phyloP scores from a whole-genome alignment of 1,284 basidiomycete genomes.

The Xanthoconium separans region DNA sequence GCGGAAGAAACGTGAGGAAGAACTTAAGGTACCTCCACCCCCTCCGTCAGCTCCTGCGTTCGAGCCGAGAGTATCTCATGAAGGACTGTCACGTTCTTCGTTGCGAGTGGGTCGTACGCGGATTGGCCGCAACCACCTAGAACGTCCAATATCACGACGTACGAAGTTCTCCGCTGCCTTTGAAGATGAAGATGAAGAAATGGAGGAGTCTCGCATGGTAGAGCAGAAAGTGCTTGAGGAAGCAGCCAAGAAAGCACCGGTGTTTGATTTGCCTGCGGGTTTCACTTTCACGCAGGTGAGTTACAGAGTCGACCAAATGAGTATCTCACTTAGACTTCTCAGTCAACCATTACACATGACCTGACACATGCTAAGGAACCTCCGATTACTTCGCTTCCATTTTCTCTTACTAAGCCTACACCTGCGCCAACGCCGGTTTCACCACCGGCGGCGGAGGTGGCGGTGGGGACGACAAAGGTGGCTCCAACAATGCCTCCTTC shows the following conservation, averaged over 20 bases:
- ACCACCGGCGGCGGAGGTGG: not conserved
- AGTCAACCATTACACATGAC: slow-evolving; percentile 37
- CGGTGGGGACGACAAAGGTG: slow-evolving; percentile 3
- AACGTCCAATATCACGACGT: slow-evolving; percentile 41
- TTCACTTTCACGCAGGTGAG: slow-evolving; percentile 69
- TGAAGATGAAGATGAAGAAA: slow-evolving; percentile 57
- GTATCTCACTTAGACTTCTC: slow-evolving; percentile 16
- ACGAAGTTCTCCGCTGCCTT: slow-evolving; percentile 66
- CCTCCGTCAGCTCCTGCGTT: slow-evolving; percentile 24
- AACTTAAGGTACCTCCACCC: slow-evolving; percentile 27
- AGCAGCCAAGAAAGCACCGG: slow-evolving; percentile 50
- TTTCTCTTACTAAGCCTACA: slow-evolving; percentile 51
- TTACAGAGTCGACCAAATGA: slow-evolving; percentile 11
- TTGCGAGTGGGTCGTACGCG: slow-evolving; percentile 64
- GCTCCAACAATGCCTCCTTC: slow-evolving; percentile 1
- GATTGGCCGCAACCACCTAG: slow-evolving; percentile 51
- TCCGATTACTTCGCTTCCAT: slow-evolving; percentile 62
- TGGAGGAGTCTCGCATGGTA: slow-evolving; percentile 43
- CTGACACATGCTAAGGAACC: slow-evolving; percentile 56
- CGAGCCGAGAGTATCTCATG: slow-evolving; percentile 19
- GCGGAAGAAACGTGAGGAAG: slow-evolving; percentile 22
- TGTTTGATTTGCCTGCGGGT: slow-evolving; percentile 58
- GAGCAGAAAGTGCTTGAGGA: slow-evolving; percentile 49
- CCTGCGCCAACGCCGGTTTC: not conserved
- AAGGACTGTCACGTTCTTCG: slow-evolving; percentile 45